A percentile compares a stretch with the other conserved stretches of the same genome.
These are phyloP conservation scores for Suillus spraguei DNA, from an alignment of 768 basidiomycete species.

Conservation along the genomic window DNA sequence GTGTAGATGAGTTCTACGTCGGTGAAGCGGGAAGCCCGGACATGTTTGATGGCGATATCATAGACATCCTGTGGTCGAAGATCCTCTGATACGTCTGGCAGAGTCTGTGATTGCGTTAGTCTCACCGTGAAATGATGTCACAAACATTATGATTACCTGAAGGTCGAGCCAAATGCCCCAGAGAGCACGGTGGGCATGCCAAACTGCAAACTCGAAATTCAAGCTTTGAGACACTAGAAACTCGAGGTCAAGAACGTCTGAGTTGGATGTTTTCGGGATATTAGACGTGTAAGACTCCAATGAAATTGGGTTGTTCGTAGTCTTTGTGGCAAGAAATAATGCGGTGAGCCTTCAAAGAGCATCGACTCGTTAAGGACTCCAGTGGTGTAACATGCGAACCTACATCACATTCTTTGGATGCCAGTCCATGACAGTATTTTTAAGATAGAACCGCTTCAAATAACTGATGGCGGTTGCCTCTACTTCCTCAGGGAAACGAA, in stretches of 20 bases:
- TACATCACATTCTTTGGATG: slow-evolving; percentile 99
- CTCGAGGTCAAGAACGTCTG: slow-evolving; percentile 91
- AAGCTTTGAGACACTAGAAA: slow-evolving; percentile 96
- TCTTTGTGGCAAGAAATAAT: slow-evolving; percentile 94
- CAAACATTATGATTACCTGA: slow-evolving; percentile 55
- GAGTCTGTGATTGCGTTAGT: slow-evolving; percentile 44
- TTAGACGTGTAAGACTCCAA: slow-evolving; percentile 82
- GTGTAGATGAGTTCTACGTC: slow-evolving; percentile 91
- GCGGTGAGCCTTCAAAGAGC: slow-evolving; percentile 77
- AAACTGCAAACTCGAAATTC: slow-evolving; percentile 91
- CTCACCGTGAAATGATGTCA: slow-evolving; percentile 8
- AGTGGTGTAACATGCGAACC: slow-evolving; percentile 26
- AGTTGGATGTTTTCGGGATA: slow-evolving; percentile 78
- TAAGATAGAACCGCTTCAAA: slow-evolving; percentile 94
- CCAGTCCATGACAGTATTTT: slow-evolving; percentile 99
- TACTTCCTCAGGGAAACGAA: slow-evolving; percentile 89
- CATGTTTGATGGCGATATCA: slow-evolving; percentile 63
- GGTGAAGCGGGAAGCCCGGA: slow-evolving; percentile 83
- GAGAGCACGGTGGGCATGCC: slow-evolving; percentile 86
- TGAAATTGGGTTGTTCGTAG: slow-evolving; percentile 92
- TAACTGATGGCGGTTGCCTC: slow-evolving; percentile 92
- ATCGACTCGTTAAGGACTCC: slow-evolving; percentile 1
- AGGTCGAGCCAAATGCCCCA: slow-evolving; percentile 90
- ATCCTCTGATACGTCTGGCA: slow-evolving; percentile 53
- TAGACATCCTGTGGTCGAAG: slow-evolving; percentile 56